These are phyloP conservation scores for Ramaria sp. DNA, from an alignment of 768 basidiomycete genomes.

Conservation along the genomic window DNA sequence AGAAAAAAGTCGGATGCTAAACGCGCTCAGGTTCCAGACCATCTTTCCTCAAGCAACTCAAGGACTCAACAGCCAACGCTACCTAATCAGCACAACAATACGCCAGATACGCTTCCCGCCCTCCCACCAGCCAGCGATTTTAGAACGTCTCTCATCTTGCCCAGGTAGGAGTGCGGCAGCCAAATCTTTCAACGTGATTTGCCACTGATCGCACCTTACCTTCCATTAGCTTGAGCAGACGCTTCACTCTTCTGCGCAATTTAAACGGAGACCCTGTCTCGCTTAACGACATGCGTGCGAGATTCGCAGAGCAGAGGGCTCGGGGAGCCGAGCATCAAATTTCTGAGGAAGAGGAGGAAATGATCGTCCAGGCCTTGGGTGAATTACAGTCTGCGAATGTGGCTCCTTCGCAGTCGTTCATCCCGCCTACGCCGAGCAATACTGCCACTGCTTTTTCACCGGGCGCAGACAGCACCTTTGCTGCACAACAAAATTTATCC, in stretches of 20 bases:
- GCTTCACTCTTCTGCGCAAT: constrained; percentile 70
- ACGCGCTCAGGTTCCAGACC: constrained; percentile 29
- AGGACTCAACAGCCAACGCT: constrained; percentile 15
- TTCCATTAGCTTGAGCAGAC: constrained; percentile 55
- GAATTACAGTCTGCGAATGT: constrained; percentile 31
- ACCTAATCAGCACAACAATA: constrained; percentile 21
- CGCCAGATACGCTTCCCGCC: constrained; percentile 34
- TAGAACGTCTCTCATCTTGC: constrained; percentile 77
- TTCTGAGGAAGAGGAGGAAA: constrained; percentile 75
- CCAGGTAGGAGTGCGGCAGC: constrained; percentile 54
- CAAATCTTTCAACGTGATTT: constrained; percentile 5
- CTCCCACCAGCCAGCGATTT: constrained; percentile 67
- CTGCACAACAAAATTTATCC: not conserved
- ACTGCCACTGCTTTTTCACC: not conserved
- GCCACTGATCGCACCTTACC: constrained; percentile 14
- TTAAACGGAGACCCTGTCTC: constrained; percentile 54
- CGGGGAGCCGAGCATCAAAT: constrained; percentile 58
- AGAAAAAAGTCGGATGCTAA: constrained; percentile 76
- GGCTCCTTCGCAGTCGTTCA: not conserved
- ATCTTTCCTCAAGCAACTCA: constrained; percentile 5
- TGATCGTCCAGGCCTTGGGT: constrained; percentile 67
- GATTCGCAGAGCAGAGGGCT: constrained; percentile 68
- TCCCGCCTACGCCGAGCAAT: not conserved
- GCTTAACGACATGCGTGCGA: constrained; percentile 50
- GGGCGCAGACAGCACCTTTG: not conserved